Conservation (phyloP, 352 stramenopile species). For the Pythium insidiosum region DNA sequence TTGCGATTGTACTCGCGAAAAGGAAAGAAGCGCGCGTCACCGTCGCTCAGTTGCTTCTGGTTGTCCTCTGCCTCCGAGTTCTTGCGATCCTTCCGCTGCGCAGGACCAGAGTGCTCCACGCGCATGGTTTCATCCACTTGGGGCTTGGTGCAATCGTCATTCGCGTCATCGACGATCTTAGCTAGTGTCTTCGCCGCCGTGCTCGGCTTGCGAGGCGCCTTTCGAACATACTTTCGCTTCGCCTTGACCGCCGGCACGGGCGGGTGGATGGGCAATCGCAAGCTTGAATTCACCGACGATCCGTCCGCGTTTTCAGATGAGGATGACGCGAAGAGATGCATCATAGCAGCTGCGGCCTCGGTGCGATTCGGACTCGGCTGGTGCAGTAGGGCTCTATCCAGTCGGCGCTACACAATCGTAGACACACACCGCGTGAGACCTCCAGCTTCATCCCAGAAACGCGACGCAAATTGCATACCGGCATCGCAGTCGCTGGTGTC, state of each 20-base stretch:
- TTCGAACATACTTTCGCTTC: constrained; percentile 61
- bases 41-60: constrained; percentile 6
- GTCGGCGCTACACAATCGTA: constrained; percentile 1
- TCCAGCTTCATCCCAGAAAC: too few species aligned
- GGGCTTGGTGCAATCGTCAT: constrained; percentile 6
- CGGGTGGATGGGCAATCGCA: constrained; percentile 11
- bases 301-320: constrained; percentile 10
- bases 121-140: constrained; percentile 1
- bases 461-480: too few species aligned
- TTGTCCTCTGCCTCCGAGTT: too few species aligned
- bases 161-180: constrained; percentile 14
- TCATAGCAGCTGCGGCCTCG: constrained; percentile 70
- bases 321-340: constrained; percentile 58
- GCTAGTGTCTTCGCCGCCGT: constrained; percentile 37
- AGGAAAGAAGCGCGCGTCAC: constrained; percentile 36
- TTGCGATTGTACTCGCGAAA: constrained; percentile 86
- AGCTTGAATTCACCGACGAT: neutral
- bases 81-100: too few species aligned
- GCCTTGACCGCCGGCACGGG: constrained; percentile 21
- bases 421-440: too few species aligned
- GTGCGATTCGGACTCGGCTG: constrained; percentile 74
- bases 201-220: constrained; percentile 24
- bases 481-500: constrained; percentile 8
- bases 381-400: constrained; percentile 23
- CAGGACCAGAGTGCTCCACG: too few species aligned